Base-by-base conservation (phyloP, 495 filamentous ascomycete genomes). In the Xylaria venustula region DNA sequence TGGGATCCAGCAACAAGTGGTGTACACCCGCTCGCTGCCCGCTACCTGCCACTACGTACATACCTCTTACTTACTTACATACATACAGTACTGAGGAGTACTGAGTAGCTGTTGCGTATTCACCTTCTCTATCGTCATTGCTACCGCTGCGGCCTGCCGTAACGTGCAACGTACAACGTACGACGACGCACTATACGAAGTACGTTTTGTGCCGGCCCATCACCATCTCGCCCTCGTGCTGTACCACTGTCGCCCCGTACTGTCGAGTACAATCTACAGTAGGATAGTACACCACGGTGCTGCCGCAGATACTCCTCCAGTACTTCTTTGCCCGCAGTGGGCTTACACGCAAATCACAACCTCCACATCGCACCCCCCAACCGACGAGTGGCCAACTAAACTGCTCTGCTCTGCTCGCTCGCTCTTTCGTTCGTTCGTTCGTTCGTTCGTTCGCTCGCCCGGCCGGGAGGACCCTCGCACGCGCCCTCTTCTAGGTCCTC, bases 311-410 rank as follows among this genome's bases (percentile, higher is more conserved):
- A 53, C 51, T 41, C 1, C 36, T 11, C 20, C 26, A 11, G 32
- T 25, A 23, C 54, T 19, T 19, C 19, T 28, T 34, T 15, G 44
- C 17, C 36, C 23, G 15, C 36, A 47, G 58, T 64, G 64, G 69
- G 54, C 64, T 64, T 64, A 51, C 64, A 51, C 62, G 61, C 64
- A 48, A 65, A 64, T 60, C 59, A 61, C 51, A 63, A 54, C 66
- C 60, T 71, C 68, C 68, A 71, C 68, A 63, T 63, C 45, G n/a
- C n/a, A n/a, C n/a, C n/a, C n/a, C 65, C 52, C 68, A 70, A 66
- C 41, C 41, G 26, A 58, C 42, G 44, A 48, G 54, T 12, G 42
- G 54, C 54, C 44, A 36, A 49, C 12, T 49, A 26, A 40, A 41
- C 28, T 57, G 40, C 23, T 46, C 34, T 40, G n/a, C 19, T 40